Base-by-base conservation (phyloP, 148 eudicot species). In the Mesembryanthemum crystallinum region DNA sequence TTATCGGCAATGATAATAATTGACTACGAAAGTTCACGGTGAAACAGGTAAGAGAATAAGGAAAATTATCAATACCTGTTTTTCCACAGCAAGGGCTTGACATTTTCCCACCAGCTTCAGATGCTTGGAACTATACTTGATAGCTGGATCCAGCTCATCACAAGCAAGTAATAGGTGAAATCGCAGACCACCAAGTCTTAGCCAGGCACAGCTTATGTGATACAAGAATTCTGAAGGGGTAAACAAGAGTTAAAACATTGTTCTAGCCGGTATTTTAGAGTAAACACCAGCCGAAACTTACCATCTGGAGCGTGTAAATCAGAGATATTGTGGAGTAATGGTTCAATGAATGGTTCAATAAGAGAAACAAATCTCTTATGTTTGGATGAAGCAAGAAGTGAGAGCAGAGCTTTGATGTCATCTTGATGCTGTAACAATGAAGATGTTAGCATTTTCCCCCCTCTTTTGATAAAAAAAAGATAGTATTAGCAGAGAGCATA, bases 61-160 rank as follows among this genome's bases (percentile, higher is more conserved):
- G 27, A 23, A 42, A 69, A 43, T 39, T 45, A 61, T n/a, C 66
- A 83, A n/a, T 88, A 93, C 97, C 89, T 95, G 73, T 27, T 76
- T 89, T 86, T 92, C 99, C 32, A 88, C 78, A 82, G 87, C 89
- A 82, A 92, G 94, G 60, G 88, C 86, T 47, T 86, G 69, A 79
- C 94, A 91, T 79, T 84, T 91, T 64, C 85, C 85, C 15, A 83
- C 85, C 76, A 91, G 74, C 67, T 81, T 86, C 76, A 83, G 70
- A 83, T 86, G 80, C 85, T 88, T 92, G 59, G 82, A 77, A 28
- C 80, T 83, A 86, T 88, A 85, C 80, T 92, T 95, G n/a, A 86
- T 74, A 79, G 97, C 82, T 54, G 98, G 99, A 83, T 95, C 99
- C 73, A 95, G 83, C 78, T 88, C 92, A 84, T 88, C 88, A 80